Evolutionary conservation across 345 rosid species (phyloP).

Genomic region (Citrus sinensis): DNA sequence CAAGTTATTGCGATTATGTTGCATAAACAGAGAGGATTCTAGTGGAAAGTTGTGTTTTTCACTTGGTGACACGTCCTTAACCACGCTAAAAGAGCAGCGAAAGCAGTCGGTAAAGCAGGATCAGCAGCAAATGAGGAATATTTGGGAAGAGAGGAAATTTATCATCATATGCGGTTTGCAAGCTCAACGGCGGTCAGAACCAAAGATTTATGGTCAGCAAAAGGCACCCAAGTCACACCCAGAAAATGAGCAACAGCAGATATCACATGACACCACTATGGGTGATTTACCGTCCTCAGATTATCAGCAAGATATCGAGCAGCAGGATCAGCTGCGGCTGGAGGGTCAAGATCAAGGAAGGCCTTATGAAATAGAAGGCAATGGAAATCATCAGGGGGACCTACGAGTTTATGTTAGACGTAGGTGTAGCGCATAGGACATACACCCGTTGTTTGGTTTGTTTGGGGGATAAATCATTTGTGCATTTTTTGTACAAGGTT

Average conservation of each 20-base stretch:
- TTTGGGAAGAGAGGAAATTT: background rate
- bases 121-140: background rate
- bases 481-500: background rate
- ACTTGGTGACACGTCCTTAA: background rate
- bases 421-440: background rate
- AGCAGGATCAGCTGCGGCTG: background rate
- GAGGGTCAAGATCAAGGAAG: constrained; percentile 6
- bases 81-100: background rate
- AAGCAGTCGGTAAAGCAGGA: background rate
- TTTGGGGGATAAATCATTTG: background rate
- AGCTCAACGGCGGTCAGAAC: constrained; percentile 1
- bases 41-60: background rate
- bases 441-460: background rate
- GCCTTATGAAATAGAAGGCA: background rate
- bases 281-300: background rate
- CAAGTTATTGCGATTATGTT: background rate
- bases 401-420: background rate
- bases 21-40: background rate
- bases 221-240: background rate
- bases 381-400: background rate
- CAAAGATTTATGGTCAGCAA: background rate
- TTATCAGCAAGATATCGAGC: background rate
- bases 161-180: constrained; percentile 12
- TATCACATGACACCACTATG: background rate
- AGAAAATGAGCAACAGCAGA: background rate